Base-by-base conservation (phyloP, 495 filamentous ascomycete genomes). In the Parmelia sp. region DNA sequence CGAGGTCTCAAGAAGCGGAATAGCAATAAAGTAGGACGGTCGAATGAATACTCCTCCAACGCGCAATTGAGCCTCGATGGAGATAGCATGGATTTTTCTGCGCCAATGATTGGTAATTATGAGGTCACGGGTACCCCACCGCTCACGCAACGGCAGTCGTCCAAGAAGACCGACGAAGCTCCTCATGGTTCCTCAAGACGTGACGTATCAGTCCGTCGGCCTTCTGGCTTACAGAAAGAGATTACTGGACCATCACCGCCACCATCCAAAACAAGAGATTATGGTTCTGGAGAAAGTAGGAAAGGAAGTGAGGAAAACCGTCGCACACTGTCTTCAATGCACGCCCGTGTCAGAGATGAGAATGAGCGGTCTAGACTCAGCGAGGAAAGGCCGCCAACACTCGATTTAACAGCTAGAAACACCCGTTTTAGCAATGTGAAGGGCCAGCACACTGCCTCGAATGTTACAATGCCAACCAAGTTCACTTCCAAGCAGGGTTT, bases 391-490 rank as follows among this genome's bases (percentile, higher is more conserved):
- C 84, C 84, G 21, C 72, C 79, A 10, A 80, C 76, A 35, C 68
- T 77, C 35, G 71, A 75, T 0, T 70, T 75, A n/a, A 82, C 78
- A 35, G 64, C 78, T 29, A 80, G 79, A 61, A 80, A 74, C 60
- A 84, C 85, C 51, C 82, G 86, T 62, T 88, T 87, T 71, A 76
- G 74, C 36, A 78, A 74, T 47, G 51, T 65, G n/a, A 66, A 63
- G 60, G 21, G 27, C 31, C 60, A 53, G 56, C 61, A 62, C 25
- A 49, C 11, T 44, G 57, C 62, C 15, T 36, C 57, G n/a, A 53
- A 63, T 29, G 63, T 60, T 33, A 58, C 55, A 12, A n/a, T 67
- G 23, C 66, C 69, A 27, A 64, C 61, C 14, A 70, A 63, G 25
- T 70, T 71, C 64, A 68, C 40, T 29, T 63, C 67, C 11, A 49